Evolutionary conservation across 2,329 filamentous ascomycete genomes (phyloP).

Genomic region (Alternaria novae-zelandiae): DNA sequence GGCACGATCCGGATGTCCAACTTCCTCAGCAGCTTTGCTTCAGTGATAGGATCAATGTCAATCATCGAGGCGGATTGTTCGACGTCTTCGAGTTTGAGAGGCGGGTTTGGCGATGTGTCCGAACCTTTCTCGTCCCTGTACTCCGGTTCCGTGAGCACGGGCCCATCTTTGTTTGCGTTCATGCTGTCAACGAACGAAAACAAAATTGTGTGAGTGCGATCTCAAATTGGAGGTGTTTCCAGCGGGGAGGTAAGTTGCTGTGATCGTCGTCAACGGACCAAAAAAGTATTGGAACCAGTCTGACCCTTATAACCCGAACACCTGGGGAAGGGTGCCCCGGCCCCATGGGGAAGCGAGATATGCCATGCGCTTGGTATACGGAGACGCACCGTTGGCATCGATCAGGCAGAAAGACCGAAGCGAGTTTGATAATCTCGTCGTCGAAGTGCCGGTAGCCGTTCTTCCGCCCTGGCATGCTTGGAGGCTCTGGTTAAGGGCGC

Average conservation of each 20-base stretch:
- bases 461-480: slow-evolving; percentile 11
- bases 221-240: neutral
- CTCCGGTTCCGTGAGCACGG: slow-evolving; percentile 4
- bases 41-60: slow-evolving; percentile 53
- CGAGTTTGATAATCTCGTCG: neutral
- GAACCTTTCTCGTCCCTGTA: slow-evolving; percentile 19
- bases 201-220: neutral
- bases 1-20: slow-evolving; percentile 58
- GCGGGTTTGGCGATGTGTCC: slow-evolving; percentile 15
- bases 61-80: slow-evolving; percentile 10
- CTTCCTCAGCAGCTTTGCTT: slow-evolving; percentile 56
- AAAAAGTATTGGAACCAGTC: slow-evolving; percentile 7
- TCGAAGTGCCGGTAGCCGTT: slow-evolving; percentile 13
- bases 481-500: neutral
- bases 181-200: slow-evolving; percentile 1
- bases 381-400: slow-evolving; percentile 13
- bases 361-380: slow-evolving; percentile 21
- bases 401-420: slow-evolving; percentile 4
- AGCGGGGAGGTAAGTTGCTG: neutral
- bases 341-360: slow-evolving; percentile 17
- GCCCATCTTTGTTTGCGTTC: neutral
- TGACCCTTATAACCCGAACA: slow-evolving; percentile 12
- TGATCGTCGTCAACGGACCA: slow-evolving; percentile 7
- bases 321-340: slow-evolving; percentile 3
- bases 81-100: slow-evolving; percentile 20